Base-by-base conservation (phyloP, 441 rosid species). In the Eruca vesicaria region DNA sequence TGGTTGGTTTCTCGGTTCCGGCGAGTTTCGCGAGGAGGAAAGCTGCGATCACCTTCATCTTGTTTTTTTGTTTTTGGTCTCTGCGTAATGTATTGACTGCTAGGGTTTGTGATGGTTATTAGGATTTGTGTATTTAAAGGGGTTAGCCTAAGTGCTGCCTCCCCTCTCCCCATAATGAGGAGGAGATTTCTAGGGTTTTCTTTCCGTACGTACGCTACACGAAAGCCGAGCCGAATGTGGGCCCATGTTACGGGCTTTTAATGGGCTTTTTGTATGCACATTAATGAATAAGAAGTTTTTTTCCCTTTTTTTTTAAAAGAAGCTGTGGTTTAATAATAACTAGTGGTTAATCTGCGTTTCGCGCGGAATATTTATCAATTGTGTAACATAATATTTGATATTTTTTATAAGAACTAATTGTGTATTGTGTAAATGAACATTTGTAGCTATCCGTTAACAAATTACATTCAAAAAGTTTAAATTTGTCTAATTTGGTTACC, bases 191-290 rank as follows among this genome's bases (percentile, higher is more conserved):
- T 67, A 66, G 78, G 78, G 53, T 73, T 56, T 56, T 9, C 56
- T 50, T 18, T 64, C 78, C 78, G 73, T 68, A 52, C 78, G 78
- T 75, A 74, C 68, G 2, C 9, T 48, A 60, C 78, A 75, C 73
- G 73, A 35, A 68, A n/a, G 50, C 8, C 18, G 50, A 66, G 38
- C 59, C 20, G 14, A 9, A n/a, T n/a, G n/a, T n/a, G n/a, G n/a
- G n/a, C n/a, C n/a, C n/a, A n/a, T n/a, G n/a, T n/a, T 1, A 15
- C 48, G 38, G 68, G 67, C 29, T 20, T 41, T 29, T 66, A 65
- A 2, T 53, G 57, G 76, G 76, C 69, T 18, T 32, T 0, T 9
- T n/a, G 2, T 32, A 6, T 32, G 6, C 63, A 14, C 20, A 59
- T 55, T 55, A 52, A 19, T 52, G 23, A 50, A 45, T 45, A 6